phyloP scores from a whole-genome alignment of 768 basidiomycete species.

The Lactarius trivialis region DNA sequence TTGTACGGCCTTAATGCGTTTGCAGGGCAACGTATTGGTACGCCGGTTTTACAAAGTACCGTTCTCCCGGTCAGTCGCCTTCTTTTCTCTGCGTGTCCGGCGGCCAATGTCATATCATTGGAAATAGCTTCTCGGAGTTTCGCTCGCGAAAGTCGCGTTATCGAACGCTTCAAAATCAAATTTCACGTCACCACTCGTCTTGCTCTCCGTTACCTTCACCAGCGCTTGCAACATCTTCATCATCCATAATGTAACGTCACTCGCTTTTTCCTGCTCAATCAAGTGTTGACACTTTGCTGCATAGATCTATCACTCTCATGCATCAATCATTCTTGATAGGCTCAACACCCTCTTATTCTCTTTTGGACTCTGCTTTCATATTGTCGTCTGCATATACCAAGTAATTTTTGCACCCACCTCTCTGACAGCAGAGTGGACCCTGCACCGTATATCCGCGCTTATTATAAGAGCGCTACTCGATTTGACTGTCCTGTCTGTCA shows the following conservation, averaged over 20 bases:
- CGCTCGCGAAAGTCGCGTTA: slow-evolving; percentile 27
- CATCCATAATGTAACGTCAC: slow-evolving; percentile 4
- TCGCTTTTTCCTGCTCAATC: neutral
- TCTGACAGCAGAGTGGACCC: slow-evolving; percentile 15
- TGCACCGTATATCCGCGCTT: slow-evolving; percentile 23
- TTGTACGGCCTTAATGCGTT: slow-evolving; percentile 16
- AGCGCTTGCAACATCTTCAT: slow-evolving; percentile 11
- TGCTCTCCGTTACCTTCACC: slow-evolving; percentile 10
- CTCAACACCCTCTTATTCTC: slow-evolving; percentile 23
- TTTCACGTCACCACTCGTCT: slow-evolving; percentile 3
- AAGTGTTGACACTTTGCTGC: neutral
- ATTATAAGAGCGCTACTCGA: slow-evolving; percentile 9
- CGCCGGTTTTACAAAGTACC: slow-evolving; percentile 29
- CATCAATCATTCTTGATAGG: slow-evolving; percentile 5
- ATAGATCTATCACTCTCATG: slow-evolving; percentile 22
- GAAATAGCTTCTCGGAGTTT: slow-evolving; percentile 31
- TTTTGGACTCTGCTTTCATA: slow-evolving; percentile 24
- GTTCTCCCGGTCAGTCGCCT: slow-evolving; percentile 31
- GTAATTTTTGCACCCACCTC: slow-evolving; percentile 2
- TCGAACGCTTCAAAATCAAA: neutral
- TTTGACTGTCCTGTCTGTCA: slow-evolving; percentile 11
- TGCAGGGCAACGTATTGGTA: slow-evolving; percentile 23
- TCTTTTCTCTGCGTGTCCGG: neutral
- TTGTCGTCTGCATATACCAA: slow-evolving; percentile 20
- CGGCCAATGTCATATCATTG: slow-evolving; percentile 12